Percentiles rank a stretch among this genome's conserved stretches.
These are phyloP conservation scores for Pyrus communis DNA, from an alignment of 306 rosid species.

Conservation along the genomic window DNA sequence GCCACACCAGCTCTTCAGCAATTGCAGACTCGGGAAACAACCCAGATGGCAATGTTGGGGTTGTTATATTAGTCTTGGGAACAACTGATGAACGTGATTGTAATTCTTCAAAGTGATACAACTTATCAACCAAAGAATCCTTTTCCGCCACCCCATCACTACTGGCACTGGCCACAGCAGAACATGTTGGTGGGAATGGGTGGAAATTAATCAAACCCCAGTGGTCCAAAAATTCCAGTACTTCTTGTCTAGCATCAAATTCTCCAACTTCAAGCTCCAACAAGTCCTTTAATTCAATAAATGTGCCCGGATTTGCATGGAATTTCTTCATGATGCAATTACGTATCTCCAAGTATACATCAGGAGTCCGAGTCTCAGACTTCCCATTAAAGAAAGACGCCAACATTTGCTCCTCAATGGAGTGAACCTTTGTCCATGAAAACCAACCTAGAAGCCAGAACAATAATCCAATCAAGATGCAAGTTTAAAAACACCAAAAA, in stretches of 20 bases:
- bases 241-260: slow-evolving; percentile 65
- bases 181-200: slow-evolving; percentile 52
- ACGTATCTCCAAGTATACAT: slow-evolving; percentile 61
- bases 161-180: slow-evolving; percentile 28
- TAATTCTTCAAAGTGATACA: slow-evolving; percentile 68
- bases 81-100: slow-evolving; percentile 36
- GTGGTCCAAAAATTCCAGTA: slow-evolving; percentile 75
- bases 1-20: slow-evolving; percentile 68
- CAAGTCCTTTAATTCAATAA: slow-evolving; percentile 62
- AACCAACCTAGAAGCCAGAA: slow-evolving; percentile 74
- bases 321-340: slow-evolving; percentile 72
- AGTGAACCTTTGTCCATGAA: slow-evolving; percentile 62
- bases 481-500: not conserved
- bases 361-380: slow-evolving; percentile 54
- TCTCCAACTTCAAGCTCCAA: slow-evolving; percentile 73
- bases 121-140: slow-evolving; percentile 54
- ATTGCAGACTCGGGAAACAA: slow-evolving; percentile 69
- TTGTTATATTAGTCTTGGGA: slow-evolving; percentile 41
- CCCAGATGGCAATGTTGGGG: slow-evolving; percentile 54
- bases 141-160: slow-evolving; percentile 37
- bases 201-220: slow-evolving; percentile 97
- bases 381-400: slow-evolving; percentile 70
- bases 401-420: slow-evolving; percentile 66
- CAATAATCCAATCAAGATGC: not conserved
- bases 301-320: slow-evolving; percentile 45